Base-by-base conservation (phyloP, 768 basidiomycete species). In the Mycena alexandri region DNA sequence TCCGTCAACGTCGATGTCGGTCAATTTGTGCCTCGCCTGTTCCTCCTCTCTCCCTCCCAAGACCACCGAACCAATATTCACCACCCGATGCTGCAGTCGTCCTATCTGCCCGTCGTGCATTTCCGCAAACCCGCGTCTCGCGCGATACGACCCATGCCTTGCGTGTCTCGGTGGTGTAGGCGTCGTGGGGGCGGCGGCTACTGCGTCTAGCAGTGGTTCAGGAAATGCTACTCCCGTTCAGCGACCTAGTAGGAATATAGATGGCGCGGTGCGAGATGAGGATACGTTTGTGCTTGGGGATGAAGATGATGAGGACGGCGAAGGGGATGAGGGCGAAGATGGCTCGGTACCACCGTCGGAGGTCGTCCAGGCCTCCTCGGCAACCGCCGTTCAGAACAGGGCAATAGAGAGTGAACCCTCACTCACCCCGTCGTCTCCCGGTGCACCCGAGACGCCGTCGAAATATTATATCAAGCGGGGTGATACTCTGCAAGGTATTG, bases 121-220 rank as follows among this genome's bases (percentile, higher is more conserved):
- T 22, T 61, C 75, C 2, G 74, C 79, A 3, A 93, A 93, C 73
- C 89, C 90, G 0, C 85, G 93, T 19, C 81, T 93, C 22, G 78
- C 82, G 38, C 80, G 88, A 63, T 93, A 93, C 73, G 80, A 93
- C 73, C 93, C 93, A 9, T 94, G 93, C 75, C 77, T 94, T 19
- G 82, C 83, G 9, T 93, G 92, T 73, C 81, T 92, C 2, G 86
- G 83, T 14, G 90, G 90, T 3, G 84, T 88, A 2, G 82, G 75
- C 17, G 83, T 84, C 11, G 72, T 83, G 33, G 73, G 71, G 33
- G 43, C 61, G 33, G 43, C 61, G 1, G 33, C 66, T 33, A 65
- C 34, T 61, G 67, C 52, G 47, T 34, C 43, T 22, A 25, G 29
- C 29, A 29, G 29, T 29, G 29, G 29, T 29, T 29, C 29, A 3